A percentile compares a stretch with the other conserved stretches of the same genome.
These are phyloP conservation scores for Fusarium bulbicola DNA, from an alignment of 2,329 filamentous ascomycete species.

Conservation along the genomic window DNA sequence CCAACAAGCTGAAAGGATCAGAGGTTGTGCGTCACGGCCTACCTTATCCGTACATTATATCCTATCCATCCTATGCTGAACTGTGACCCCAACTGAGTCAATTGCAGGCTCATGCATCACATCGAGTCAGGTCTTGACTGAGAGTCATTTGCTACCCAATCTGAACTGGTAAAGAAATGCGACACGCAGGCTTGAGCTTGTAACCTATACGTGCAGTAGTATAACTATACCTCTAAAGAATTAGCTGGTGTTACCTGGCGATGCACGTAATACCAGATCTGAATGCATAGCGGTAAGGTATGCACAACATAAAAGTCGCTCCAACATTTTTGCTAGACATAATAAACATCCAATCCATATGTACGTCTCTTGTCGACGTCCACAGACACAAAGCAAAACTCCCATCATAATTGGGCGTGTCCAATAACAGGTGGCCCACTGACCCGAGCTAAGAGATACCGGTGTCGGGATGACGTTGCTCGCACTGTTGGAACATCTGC, in stretches of 20 bases:
- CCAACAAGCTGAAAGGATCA: conserved; percentile 18
- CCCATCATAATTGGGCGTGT: conserved; percentile 10
- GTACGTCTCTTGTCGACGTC: background rate
- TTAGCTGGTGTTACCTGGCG: conserved; percentile 6
- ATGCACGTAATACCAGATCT: conserved; percentile 35
- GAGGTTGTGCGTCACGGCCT: conserved; percentile 18
- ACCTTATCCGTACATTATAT: conserved; percentile 7
- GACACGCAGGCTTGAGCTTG: conserved; percentile 7
- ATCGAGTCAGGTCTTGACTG: conserved; percentile 27
- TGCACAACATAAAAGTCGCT: conserved; percentile 40
- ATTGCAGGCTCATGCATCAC: conserved; percentile 15
- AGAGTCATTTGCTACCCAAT: conserved; percentile 19
- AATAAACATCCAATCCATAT: background rate
- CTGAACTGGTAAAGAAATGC: background rate
- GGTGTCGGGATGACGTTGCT: conserved; percentile 16
- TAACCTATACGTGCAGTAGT: background rate
- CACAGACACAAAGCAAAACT: conserved; percentile 4
- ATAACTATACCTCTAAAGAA: background rate
- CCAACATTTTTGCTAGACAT: conserved; percentile 15
- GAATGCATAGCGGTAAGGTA: conserved; percentile 31
- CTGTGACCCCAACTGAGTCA: conserved; percentile 27
- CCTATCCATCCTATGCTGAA: background rate
- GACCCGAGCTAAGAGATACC: conserved; percentile 4
- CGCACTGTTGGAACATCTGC: conserved; percentile 36
- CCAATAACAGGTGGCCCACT: conserved; percentile 18